Conservation (phyloP, 1,139 yeast genomes). For the Nakaseomyces bracarensis region DNA sequence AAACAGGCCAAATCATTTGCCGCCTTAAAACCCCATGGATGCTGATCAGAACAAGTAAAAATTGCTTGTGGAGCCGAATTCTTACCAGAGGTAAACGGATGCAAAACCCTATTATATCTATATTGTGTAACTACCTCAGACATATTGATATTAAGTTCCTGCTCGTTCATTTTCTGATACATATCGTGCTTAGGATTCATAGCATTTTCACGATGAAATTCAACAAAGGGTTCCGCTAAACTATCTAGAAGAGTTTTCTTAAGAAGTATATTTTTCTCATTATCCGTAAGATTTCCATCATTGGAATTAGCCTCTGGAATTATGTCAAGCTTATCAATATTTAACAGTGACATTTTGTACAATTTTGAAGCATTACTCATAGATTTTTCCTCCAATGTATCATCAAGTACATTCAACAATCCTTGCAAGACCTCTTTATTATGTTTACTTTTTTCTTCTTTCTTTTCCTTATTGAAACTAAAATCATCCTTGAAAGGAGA, state of each 20-base stretch:
- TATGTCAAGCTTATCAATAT: conserved; percentile 6
- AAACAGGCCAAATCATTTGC: conserved; percentile 87
- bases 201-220: conserved; percentile 27
- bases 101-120: conserved; percentile 36
- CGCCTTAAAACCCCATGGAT: conserved; percentile 75
- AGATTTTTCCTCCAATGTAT: conserved; percentile 3
- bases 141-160: conserved; percentile 10
- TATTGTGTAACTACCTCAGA: conserved; percentile 16
- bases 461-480: background rate
- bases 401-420: background rate
- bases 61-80: conserved; percentile 71
- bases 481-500: conserved; percentile 4
- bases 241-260: conserved; percentile 56
- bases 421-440: background rate
- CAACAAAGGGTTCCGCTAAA: conserved; percentile 68
- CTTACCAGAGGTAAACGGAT: conserved; percentile 54
- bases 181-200: conserved; percentile 21
- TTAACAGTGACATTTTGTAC: conserved; percentile 4
- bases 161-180: conserved; percentile 9
- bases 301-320: conserved; percentile 6
- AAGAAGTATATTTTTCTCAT: conserved; percentile 24
- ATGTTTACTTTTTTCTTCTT: background rate
- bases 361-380: conserved; percentile 4
- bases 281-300: conserved; percentile 7
- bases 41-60: conserved; percentile 65